A percentile compares a stretch with the other conserved stretches of the same genome.
phyloP scores from a whole-genome alignment of 768 basidiomycete genomes.

The Saitozyma podzolica region DNA sequence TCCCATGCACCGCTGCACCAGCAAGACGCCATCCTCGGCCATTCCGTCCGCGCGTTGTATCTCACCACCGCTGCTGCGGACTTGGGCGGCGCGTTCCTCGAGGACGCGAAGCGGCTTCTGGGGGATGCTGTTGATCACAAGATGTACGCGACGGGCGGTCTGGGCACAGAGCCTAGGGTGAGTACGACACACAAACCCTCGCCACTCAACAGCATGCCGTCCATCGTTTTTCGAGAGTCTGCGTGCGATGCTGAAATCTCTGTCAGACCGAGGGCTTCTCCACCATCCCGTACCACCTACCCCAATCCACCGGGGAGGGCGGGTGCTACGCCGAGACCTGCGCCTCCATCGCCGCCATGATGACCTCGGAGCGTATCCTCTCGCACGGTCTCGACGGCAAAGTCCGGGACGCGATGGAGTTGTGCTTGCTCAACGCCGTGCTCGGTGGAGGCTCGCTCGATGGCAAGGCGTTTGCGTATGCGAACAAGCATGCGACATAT shows the following conservation, averaged over 20 bases:
- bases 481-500: constrained; percentile 26
- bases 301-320: constrained; percentile 22
- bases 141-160: constrained; percentile 34
- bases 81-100: constrained; percentile 22
- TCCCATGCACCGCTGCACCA: constrained; percentile 27
- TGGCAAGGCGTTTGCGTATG: constrained; percentile 31
- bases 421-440: constrained; percentile 27
- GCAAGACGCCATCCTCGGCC: constrained; percentile 30
- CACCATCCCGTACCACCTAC: constrained; percentile 19
- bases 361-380: constrained; percentile 27
- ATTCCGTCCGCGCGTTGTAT: constrained; percentile 31
- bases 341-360: constrained; percentile 36
- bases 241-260: too few species aligned
- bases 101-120: constrained; percentile 26
- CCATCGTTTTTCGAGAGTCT: too few species aligned
- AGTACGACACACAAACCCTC: neutral
- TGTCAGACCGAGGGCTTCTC: constrained; percentile 30
- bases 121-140: constrained; percentile 25
- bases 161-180: constrained; percentile 20
- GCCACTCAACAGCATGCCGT: too few species aligned
- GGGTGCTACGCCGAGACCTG: constrained; percentile 39
- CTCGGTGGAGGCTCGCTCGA: constrained; percentile 27
- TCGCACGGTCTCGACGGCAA: constrained; percentile 20
- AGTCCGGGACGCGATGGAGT: constrained; percentile 25
- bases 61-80: constrained; percentile 33